A percentile compares a stretch with the other conserved stretches of the same genome.
Evolutionary conservation across 129 eudicot species (phyloP).

Genomic region (Heracleum sosnowskyi): DNA sequence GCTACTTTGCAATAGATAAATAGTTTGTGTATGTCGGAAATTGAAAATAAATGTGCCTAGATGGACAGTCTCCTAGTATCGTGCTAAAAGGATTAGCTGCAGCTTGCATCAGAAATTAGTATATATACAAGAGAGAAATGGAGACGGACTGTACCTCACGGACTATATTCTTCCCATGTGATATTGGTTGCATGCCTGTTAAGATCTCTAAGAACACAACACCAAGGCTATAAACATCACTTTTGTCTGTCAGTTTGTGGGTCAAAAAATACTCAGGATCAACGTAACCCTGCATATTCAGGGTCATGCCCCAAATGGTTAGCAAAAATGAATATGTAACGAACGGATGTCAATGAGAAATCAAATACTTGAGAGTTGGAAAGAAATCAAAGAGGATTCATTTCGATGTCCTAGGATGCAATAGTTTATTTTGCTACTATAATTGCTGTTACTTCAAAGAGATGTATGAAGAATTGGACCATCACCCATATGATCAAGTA

Average conservation of each 20-base stretch:
- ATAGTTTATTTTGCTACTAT: too few relatives aligned
- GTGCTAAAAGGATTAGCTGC: neutral
- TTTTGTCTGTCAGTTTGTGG: slow-evolving; percentile 61
- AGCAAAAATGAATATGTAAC: neutral
- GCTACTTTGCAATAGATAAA: too few relatives aligned
- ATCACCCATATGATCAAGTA: too few relatives aligned
- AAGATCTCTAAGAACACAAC: slow-evolving; percentile 76
- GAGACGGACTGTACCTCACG: slow-evolving; percentile 53
- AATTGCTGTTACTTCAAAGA: too few relatives aligned
- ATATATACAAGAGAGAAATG: neutral
- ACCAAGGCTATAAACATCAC: slow-evolving; percentile 93
- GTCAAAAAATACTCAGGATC: slow-evolving; percentile 88
- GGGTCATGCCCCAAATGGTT: neutral
- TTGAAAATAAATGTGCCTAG: neutral
- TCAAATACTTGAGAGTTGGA: too few relatives aligned
- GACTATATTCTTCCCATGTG: slow-evolving; percentile 65
- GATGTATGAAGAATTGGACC: too few relatives aligned
- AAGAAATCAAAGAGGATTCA: too few relatives aligned
- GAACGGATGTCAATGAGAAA: too few relatives aligned
- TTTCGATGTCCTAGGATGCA: too few relatives aligned
- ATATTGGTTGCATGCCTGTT: slow-evolving; percentile 73
- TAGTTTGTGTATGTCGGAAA: too few relatives aligned
- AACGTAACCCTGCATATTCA: slow-evolving; percentile 68
- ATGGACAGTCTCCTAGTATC: neutral
- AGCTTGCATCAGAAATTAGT: neutral